A percentile compares a stretch with the other conserved stretches of the same genome.
Evolutionary conservation across 2,329 filamentous ascomycete genomes (phyloP).

Genomic region (Hymenoscyphus scutula): DNA sequence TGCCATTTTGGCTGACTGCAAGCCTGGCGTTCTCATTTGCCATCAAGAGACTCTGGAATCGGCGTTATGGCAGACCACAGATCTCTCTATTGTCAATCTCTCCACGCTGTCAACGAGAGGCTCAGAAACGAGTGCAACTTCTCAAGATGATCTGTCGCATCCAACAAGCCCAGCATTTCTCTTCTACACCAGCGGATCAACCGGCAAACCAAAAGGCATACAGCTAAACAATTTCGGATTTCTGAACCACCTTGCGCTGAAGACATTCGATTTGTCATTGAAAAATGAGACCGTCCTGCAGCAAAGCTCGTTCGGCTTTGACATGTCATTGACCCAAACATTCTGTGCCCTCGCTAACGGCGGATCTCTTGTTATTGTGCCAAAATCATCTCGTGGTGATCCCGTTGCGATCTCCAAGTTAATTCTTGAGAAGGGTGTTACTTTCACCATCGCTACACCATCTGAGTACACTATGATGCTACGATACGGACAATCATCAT

Average conservation of each 20-base stretch:
- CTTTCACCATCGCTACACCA: slow-evolving; percentile 15
- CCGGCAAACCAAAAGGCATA: slow-evolving; percentile 83
- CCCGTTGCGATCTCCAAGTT: slow-evolving; percentile 12
- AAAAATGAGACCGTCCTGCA: slow-evolving; percentile 16
- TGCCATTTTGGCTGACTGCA: slow-evolving; percentile 27
- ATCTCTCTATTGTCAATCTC: background rate
- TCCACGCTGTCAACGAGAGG: slow-evolving; percentile 16
- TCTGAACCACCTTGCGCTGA: background rate
- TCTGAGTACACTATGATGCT: slow-evolving; percentile 17
- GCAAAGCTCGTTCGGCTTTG: slow-evolving; percentile 18
- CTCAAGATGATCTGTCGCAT: background rate
- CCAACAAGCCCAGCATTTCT: slow-evolving; percentile 38
- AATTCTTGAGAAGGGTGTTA: slow-evolving; percentile 10
- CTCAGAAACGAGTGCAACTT: background rate
- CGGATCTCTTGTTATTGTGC: slow-evolving; percentile 15
- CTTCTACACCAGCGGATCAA: slow-evolving; percentile 83
- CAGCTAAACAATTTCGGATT: slow-evolving; percentile 62
- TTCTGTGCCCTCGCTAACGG: slow-evolving; percentile 15
- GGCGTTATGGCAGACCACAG: background rate
- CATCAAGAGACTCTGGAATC: slow-evolving; percentile 17
- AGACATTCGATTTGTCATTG: background rate
- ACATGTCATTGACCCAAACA: slow-evolving; percentile 17
- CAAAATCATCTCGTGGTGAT: slow-evolving; percentile 8
- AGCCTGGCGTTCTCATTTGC: slow-evolving; percentile 32
- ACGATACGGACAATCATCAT: slow-evolving; percentile 16